Conservation (phyloP, 2,329 filamentous ascomycete genomes). For the Cordyceps farinosa region DNA sequence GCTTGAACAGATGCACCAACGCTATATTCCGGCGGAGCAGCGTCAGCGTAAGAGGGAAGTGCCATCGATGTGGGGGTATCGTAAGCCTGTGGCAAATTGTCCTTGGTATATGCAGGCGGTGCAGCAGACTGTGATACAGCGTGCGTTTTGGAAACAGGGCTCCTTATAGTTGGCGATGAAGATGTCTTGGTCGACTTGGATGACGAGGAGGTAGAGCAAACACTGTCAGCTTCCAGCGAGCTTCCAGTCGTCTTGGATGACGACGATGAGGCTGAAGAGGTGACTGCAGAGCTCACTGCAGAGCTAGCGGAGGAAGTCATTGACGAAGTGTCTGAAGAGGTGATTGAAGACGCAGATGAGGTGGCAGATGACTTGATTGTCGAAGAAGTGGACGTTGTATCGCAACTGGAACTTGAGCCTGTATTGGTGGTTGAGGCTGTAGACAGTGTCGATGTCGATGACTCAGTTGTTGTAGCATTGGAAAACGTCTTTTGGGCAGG, state of each 20-base stretch:
- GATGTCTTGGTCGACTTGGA: not conserved
- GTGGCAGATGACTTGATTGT: not conserved
- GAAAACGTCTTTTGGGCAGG: not conserved
- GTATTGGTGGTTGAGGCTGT: not conserved
- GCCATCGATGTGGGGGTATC: conserved; percentile 5
- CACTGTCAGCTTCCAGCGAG: not conserved
- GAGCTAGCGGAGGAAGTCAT: not conserved
- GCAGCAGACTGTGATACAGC: not conserved
- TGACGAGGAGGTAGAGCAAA: not conserved
- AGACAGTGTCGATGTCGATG: not conserved
- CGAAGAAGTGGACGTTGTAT: not conserved
- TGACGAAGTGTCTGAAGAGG: not conserved
- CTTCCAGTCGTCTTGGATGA: not conserved
- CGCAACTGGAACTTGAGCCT: not conserved
- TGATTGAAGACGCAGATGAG: not conserved
- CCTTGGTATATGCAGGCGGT: conserved; percentile 2
- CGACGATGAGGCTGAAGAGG: not conserved
- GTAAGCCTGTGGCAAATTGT: conserved; percentile 2
- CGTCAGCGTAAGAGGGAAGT: conserved; percentile 5
- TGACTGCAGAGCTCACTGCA: not conserved
- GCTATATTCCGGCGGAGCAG: not conserved
- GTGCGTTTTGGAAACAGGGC: not conserved
- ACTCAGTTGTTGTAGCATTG: not conserved
- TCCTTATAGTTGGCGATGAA: not conserved
- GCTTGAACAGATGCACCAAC: not conserved